Percentiles rank a stretch among this genome's conserved stretches.
Conservation (phyloP, 495 filamentous ascomycete species). For the Halenospora varia region DNA sequence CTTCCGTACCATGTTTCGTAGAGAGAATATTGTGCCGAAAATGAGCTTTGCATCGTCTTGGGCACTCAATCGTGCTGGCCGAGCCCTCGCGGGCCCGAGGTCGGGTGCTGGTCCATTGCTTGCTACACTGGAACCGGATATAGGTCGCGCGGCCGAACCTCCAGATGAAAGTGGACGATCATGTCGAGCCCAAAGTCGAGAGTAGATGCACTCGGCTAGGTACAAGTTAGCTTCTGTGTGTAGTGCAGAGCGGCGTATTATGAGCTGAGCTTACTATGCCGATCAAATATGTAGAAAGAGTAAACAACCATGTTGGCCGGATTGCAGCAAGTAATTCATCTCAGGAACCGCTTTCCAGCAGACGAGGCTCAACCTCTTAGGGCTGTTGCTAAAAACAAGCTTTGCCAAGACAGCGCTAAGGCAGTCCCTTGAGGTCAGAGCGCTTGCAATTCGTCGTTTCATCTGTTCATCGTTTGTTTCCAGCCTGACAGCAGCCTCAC, state of each 20-base stretch:
- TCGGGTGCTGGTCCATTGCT: constrained; percentile 19
- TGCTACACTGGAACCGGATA: constrained; percentile 19
- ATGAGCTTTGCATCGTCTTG: constrained; percentile 94
- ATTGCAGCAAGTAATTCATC: not conserved
- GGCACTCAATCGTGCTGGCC: constrained; percentile 49
- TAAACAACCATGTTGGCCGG: constrained; percentile 75
- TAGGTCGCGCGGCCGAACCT: constrained; percentile 12
- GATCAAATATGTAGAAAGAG: constrained; percentile 98
- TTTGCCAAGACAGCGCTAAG: not conserved
- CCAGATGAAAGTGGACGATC: constrained; percentile 15
- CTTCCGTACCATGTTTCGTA: constrained; percentile 96
- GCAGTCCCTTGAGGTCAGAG: not conserved
- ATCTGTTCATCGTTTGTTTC: not conserved
- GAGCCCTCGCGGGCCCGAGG: constrained; percentile 17
- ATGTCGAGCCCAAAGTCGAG: constrained; percentile 60
- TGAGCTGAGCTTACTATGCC: constrained; percentile 68
- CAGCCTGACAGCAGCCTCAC: not conserved
- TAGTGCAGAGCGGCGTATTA: constrained; percentile 8
- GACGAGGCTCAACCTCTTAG: not conserved
- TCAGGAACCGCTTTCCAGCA: not conserved
- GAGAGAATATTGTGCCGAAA: constrained; percentile 92
- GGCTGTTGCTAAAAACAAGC: not conserved
- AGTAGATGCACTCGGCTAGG: constrained; percentile 97
- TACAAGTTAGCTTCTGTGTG: constrained; percentile 14
- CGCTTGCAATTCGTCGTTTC: not conserved